phyloP scores from a whole-genome alignment of 495 filamentous ascomycete genomes.

The Peziza echinospora region DNA sequence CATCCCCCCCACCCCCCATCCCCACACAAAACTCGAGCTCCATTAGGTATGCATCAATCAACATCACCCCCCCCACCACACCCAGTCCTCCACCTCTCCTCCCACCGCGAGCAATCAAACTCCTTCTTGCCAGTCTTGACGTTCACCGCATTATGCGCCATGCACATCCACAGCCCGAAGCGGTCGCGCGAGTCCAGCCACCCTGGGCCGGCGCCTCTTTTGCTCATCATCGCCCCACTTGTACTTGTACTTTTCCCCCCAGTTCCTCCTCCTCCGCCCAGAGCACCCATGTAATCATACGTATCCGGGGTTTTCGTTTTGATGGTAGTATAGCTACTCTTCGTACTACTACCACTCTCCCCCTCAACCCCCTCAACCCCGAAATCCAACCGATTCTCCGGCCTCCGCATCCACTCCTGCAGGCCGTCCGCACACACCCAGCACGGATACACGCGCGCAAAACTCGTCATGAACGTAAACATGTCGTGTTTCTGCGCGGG shows the following conservation, averaged over 20 bases:
- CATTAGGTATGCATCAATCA: neutral
- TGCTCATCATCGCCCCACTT: constrained; percentile 81
- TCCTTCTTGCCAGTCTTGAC: constrained; percentile 69
- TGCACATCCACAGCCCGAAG: constrained; percentile 87
- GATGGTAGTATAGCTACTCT: too few relatives aligned
- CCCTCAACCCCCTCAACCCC: constrained; percentile 64
- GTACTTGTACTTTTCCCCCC: constrained; percentile 48
- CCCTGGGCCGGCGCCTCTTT: constrained; percentile 83
- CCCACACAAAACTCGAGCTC: neutral
- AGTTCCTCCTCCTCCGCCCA: constrained; percentile 51
- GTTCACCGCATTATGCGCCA: constrained; percentile 96
- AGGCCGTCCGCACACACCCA: constrained; percentile 92
- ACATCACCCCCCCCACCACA: constrained; percentile 54
- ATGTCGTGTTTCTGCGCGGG: constrained; percentile 48
- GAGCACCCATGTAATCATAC: constrained; percentile 82
- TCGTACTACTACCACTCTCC: constrained; percentile 77
- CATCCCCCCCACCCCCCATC: neutral
- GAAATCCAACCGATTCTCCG: constrained; percentile 44
- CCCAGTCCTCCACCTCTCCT: constrained; percentile 84
- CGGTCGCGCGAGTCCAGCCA: constrained; percentile 47
- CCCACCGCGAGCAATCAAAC: constrained; percentile 83
- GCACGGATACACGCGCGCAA: constrained; percentile 77
- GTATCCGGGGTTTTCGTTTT: constrained; percentile 96
- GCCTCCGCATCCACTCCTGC: constrained; percentile 52
- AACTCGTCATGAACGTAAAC: constrained; percentile 51